phyloP scores from a whole-genome alignment of 176 grass and related monocot species.

The Canna indica region DNA sequence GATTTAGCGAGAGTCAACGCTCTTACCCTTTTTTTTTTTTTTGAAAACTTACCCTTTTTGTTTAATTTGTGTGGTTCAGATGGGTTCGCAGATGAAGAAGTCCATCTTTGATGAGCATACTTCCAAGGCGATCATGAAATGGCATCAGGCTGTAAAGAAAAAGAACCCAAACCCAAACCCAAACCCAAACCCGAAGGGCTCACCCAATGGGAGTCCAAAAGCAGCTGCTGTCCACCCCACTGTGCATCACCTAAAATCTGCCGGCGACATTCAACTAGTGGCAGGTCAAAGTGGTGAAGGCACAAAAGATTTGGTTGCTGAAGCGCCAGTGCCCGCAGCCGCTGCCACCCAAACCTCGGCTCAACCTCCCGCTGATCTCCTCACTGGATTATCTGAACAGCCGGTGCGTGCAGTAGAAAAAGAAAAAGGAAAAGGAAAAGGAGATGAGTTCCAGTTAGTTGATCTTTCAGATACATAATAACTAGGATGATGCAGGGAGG shows the following conservation, averaged over 20 bases:
- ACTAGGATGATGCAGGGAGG: no score
- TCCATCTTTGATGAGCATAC: constrained; percentile 96
- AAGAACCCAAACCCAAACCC: constrained; percentile 26
- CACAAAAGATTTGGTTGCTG: neutral
- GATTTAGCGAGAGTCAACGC: neutral
- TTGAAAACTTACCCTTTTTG: no score
- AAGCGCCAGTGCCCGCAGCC: neutral
- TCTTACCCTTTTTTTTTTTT: no score
- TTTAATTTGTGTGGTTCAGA: constrained; percentile 49
- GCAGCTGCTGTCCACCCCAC: neutral
- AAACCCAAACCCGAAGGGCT: no score
- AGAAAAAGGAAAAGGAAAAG: neutral
- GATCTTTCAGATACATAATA: neutral
- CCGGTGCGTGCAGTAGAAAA: neutral
- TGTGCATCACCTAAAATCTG: neutral
- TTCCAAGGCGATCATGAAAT: constrained; percentile 88
- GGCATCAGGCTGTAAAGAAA: constrained; percentile 74
- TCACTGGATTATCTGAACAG: neutral
- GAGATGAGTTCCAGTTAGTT: neutral
- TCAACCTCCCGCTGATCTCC: neutral
- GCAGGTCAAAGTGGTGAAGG: neutral
- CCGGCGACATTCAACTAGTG: neutral
- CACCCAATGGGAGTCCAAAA: neutral
- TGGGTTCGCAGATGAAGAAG: constrained; percentile 91
- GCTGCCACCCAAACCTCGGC: neutral